These are phyloP conservation scores for Phytophthora constricta DNA, from an alignment of 352 stramenopile species.

Conservation along the genomic window DNA sequence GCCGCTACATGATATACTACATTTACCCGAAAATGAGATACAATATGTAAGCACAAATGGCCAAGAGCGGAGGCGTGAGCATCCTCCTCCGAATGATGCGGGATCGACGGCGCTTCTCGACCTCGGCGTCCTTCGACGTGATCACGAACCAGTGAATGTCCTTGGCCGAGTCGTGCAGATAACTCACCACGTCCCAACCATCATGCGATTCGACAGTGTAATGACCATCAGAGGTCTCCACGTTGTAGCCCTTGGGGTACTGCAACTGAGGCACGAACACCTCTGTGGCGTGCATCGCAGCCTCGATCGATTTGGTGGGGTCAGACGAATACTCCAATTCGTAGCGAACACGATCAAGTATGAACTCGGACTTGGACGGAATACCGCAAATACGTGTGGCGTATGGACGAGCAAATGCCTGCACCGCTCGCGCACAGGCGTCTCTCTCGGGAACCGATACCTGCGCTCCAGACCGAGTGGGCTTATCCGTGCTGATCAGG, in stretches of 20 bases:
- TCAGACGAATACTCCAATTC: constrained; percentile 59
- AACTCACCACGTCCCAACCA: constrained; percentile 69
- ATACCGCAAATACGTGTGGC: constrained; percentile 71
- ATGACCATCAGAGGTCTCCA: constrained; percentile 65
- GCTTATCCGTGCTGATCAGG: constrained; percentile 67
- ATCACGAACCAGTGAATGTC: constrained; percentile 51
- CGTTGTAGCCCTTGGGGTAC: constrained; percentile 68
- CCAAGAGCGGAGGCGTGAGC: constrained; percentile 20
- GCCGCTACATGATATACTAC: constrained; percentile 6
- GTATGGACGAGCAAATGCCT: constrained; percentile 74
- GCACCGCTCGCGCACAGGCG: constrained; percentile 49
- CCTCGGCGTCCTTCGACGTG: constrained; percentile 49
- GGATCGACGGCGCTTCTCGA: constrained; percentile 36
- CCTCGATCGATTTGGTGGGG: constrained; percentile 40
- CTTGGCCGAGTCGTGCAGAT: constrained; percentile 53
- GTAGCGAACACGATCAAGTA: constrained; percentile 57
- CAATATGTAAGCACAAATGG: constrained; percentile 33
- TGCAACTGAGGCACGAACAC: constrained; percentile 82
- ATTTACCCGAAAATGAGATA: constrained; percentile 42
- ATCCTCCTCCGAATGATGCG: constrained; percentile 28
- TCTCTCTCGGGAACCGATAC: constrained; percentile 32
- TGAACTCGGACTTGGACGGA: constrained; percentile 67
- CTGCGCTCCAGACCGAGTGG: constrained; percentile 17
- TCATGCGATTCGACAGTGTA: constrained; percentile 55
- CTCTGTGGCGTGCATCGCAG: constrained; percentile 45